phyloP scores from a whole-genome alignment of 2,329 filamentous ascomycete genomes.

The Purpureocillium takamizusanense region DNA sequence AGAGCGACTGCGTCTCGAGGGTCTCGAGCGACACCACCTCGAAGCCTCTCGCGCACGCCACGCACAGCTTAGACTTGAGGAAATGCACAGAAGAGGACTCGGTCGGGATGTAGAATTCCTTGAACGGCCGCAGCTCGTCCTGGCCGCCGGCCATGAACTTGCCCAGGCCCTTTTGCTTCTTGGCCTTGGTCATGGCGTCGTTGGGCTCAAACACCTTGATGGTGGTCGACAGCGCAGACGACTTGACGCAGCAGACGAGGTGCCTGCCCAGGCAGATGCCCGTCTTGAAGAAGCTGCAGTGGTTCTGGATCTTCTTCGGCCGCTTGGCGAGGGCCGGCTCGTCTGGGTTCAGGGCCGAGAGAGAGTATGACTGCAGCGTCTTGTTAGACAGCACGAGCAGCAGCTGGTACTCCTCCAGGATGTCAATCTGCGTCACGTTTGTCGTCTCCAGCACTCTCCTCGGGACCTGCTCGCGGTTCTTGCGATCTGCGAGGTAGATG shows the following conservation, averaged over 20 bases:
- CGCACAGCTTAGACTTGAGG: constrained; percentile 90
- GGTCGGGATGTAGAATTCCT: constrained; percentile 97
- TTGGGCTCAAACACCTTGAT: constrained; percentile 99
- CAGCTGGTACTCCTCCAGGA: constrained; percentile 89
- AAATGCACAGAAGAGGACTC: constrained; percentile 99
- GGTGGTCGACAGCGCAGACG: constrained; percentile 82
- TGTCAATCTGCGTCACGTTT: constrained; percentile 89
- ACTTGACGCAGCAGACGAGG: constrained; percentile 94
- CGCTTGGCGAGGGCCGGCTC: constrained; percentile 75
- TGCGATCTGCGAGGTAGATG: constrained; percentile 85
- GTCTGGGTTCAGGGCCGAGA: constrained; percentile 76
- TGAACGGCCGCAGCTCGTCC: constrained; percentile 92
- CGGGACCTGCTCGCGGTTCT: constrained; percentile 73
- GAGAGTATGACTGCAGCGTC: constrained; percentile 79
- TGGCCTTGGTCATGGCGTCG: constrained; percentile 84
- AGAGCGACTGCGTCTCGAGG: constrained; percentile 91
- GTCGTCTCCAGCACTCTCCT: constrained; percentile 77
- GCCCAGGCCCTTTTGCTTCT: constrained; percentile 89
- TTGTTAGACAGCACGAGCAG: constrained; percentile 89
- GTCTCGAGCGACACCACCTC: constrained; percentile 96
- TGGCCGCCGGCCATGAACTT: constrained; percentile 93
- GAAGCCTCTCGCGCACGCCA: constrained; percentile 90
- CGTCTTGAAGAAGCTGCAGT: constrained; percentile 97
- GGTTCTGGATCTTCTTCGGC: constrained; percentile 91
- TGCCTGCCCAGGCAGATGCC: constrained; percentile 92